Percentiles rank a stretch among this genome's conserved stretches.
These are phyloP conservation scores for Saturnispora zaruensis DNA, from an alignment of 805 yeast genomes.

Conservation along the genomic window DNA sequence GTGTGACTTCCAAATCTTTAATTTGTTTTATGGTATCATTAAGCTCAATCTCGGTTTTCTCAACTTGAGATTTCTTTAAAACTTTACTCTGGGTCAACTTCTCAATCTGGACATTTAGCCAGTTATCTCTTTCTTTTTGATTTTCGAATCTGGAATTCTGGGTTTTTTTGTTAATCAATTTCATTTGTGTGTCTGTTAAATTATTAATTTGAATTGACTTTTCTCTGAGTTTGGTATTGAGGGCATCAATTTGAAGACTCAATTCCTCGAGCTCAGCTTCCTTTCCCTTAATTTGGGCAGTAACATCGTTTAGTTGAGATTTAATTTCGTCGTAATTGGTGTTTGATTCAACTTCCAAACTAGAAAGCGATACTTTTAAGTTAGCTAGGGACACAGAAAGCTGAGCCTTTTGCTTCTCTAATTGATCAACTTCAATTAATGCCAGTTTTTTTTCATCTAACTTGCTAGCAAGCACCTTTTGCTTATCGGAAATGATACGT, in stretches of 20 bases:
- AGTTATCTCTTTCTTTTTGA: constrained; percentile 51
- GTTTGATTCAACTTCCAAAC: constrained; percentile 32
- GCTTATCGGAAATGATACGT: constrained; percentile 35
- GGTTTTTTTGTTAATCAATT: constrained; percentile 62
- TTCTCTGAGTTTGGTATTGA: constrained; percentile 17
- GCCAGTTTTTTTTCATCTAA: constrained; percentile 42
- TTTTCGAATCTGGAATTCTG: constrained; percentile 51
- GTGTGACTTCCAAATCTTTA: not conserved
- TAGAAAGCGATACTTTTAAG: constrained; percentile 37
- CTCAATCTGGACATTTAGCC: constrained; percentile 51
- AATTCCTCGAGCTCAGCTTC: not conserved
- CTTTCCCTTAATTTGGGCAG: not conserved
- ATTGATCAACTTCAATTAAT: constrained; percentile 41
- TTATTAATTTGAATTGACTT: constrained; percentile 23
- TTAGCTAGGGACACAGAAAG: constrained; percentile 35
- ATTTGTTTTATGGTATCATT: constrained; percentile 27
- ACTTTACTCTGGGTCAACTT: constrained; percentile 11
- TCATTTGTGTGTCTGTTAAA: constrained; percentile 44
- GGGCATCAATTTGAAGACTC: constrained; percentile 31
- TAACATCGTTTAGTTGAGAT: not conserved
- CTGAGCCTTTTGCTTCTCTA: constrained; percentile 30
- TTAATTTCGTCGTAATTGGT: constrained; percentile 12
- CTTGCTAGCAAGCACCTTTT: constrained; percentile 37
- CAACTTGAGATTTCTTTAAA: constrained; percentile 25
- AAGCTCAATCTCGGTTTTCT: constrained; percentile 30